Base-by-base conservation (phyloP, 495 filamentous ascomycete genomes). In the Massariosphaeria phaeospora region DNA sequence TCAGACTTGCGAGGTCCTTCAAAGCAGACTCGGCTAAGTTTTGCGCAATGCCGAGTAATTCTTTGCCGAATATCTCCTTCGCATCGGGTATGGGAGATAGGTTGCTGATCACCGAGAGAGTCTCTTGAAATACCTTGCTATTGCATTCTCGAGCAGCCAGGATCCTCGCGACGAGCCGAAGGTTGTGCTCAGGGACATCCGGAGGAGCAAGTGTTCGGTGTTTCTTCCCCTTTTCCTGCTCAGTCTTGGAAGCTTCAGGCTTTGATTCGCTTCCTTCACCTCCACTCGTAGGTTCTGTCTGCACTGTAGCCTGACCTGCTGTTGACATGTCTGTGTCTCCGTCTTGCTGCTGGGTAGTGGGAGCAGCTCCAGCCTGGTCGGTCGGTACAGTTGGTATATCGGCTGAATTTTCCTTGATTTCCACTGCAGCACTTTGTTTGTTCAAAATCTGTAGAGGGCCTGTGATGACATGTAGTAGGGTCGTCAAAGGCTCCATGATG, bases 81-180 rank as follows among this genome's bases (percentile, higher is more conserved):
- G 94, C 91, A 23, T 84, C 89, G 20, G 91, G 89, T 53, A 99
- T 89, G 39, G 85, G 83, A 30, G 93, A 96, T 27, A 99, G 82
- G 64, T 97, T 96, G 72, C 95, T 96, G 75, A 99, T 97, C 8
- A 93, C 91, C 15, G 94, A 91, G 39, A 97, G 79, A 0, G 94
- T 96, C 64, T 97, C 91, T 62, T 88, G 84, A 78, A 97, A 97
- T 1, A 91, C 96, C 73, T 95, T 95, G 42, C 87, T 89, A 62
- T 85, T 93, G 72, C 93, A 99, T 67, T 99, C 93, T 25, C 89
- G 86, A 46, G 93, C 91, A 11, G 91, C 86, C 56, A 99, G 84
- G 55, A 99, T 95, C 62, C 94, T 93, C 63, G 96, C 88, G 9
- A 99, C 89, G 34, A 97, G 75, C 64, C 85, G 86, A 57, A 99